A percentile compares a stretch with the other conserved stretches of the same genome.
Evolutionary conservation across 495 filamentous ascomycete genomes (phyloP).

Genomic region (Aspergillus diversus): DNA sequence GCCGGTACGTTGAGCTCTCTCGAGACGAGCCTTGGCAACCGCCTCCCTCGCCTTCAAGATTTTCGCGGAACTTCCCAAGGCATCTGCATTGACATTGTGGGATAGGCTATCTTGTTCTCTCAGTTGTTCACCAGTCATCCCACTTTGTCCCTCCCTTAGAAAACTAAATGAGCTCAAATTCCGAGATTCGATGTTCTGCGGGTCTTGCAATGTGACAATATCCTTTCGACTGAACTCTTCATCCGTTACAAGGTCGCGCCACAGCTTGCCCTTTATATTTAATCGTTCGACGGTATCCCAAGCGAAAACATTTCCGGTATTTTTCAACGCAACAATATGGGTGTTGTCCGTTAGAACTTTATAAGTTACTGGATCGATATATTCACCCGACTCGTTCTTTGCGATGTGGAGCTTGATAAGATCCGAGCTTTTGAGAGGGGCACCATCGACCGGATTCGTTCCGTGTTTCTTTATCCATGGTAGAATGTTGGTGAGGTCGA

Average conservation of each 20-base stretch:
- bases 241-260: slow-evolving; percentile 88
- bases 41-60: slow-evolving; percentile 91
- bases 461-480: slow-evolving; percentile 92
- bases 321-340: slow-evolving; percentile 87
- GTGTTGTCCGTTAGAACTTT: slow-evolving; percentile 98
- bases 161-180: slow-evolving; percentile 91
- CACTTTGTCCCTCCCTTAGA: slow-evolving; percentile 77
- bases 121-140: slow-evolving; percentile 64
- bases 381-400: slow-evolving; percentile 91
- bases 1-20: slow-evolving; percentile 47
- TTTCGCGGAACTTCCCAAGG: slow-evolving; percentile 81
- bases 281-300: slow-evolving; percentile 93
- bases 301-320: slow-evolving; percentile 92
- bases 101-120: slow-evolving; percentile 56
- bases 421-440: slow-evolving; percentile 75
- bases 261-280: slow-evolving; percentile 98
- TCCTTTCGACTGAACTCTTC: slow-evolving; percentile 86
- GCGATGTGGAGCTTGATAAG: slow-evolving; percentile 89
- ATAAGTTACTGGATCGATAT: slow-evolving; percentile 94
- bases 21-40: slow-evolving; percentile 77
- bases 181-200: slow-evolving; percentile 82
- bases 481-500: slow-evolving; percentile 83
- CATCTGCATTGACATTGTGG: slow-evolving; percentile 73
- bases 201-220: slow-evolving; percentile 96
- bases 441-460: slow-evolving; percentile 86